Conservation (phyloP, 225 moss, liverwort and hornwort genomes). For the Physcomitrellopsis africana region DNA sequence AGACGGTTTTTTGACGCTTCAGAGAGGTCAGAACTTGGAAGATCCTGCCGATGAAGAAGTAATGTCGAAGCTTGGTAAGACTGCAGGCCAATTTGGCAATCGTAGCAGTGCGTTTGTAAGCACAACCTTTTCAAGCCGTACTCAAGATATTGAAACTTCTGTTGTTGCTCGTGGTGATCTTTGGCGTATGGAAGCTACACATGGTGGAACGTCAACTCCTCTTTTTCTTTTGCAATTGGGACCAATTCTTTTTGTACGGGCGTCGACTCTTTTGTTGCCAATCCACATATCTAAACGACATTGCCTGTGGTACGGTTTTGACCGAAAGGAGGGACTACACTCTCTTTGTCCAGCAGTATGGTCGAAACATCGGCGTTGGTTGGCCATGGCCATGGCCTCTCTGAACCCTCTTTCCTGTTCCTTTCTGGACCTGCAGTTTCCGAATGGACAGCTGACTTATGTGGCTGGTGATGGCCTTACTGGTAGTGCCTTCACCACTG, state of each 20-base stretch:
- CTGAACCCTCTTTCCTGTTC: constrained; percentile 75
- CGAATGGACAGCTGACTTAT: constrained; percentile 78
- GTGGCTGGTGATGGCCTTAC: constrained; percentile 72
- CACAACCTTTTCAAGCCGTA: constrained; percentile 70
- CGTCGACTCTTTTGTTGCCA: constrained; percentile 71
- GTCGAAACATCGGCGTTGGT: constrained; percentile 83
- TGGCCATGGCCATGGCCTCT: constrained; percentile 80
- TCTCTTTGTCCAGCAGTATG: constrained; percentile 81
- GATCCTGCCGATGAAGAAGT: constrained; percentile 43
- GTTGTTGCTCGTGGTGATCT: constrained; percentile 77
- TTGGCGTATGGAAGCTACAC: constrained; percentile 77
- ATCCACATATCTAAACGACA: constrained; percentile 72
- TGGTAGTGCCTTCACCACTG: constrained; percentile 66
- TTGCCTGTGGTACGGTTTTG: constrained; percentile 83
- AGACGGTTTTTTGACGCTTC: constrained; percentile 6
- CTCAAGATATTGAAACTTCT: constrained; percentile 73
- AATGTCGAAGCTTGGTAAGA: constrained; percentile 40
- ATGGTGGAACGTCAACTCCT: constrained; percentile 63
- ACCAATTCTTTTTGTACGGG: constrained; percentile 73
- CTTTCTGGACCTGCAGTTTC: constrained; percentile 77
- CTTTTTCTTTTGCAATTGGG: constrained; percentile 75
- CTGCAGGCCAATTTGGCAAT: constrained; percentile 40
- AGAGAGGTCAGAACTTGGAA: constrained; percentile 36
- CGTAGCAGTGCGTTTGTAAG: constrained; percentile 73
- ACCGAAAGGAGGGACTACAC: constrained; percentile 74